phyloP scores from a whole-genome alignment of 2,329 filamentous ascomycete species.

The Nakataea oryzae region DNA sequence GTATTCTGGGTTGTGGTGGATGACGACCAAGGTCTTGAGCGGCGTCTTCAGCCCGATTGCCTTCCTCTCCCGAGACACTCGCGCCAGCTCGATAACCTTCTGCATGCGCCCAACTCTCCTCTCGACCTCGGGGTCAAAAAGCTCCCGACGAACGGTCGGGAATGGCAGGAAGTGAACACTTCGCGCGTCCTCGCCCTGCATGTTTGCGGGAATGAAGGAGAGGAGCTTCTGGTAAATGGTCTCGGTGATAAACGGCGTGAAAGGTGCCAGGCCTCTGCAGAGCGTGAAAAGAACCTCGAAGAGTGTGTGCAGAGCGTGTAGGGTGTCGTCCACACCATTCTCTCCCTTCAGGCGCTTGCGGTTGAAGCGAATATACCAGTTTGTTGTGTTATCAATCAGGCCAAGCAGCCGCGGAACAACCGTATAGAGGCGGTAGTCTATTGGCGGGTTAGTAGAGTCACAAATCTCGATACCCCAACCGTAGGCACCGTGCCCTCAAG shows the following conservation, averaged over 20 bases:
- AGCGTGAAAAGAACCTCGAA: slow-evolving; percentile 91
- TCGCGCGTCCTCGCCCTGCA: slow-evolving; percentile 58
- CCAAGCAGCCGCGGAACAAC: slow-evolving; percentile 76
- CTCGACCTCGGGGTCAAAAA: slow-evolving; percentile 81
- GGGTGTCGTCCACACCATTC: slow-evolving; percentile 73
- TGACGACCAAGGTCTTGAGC: slow-evolving; percentile 78
- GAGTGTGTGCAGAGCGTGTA: slow-evolving; percentile 84
- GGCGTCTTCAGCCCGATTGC: slow-evolving; percentile 84
- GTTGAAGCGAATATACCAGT: slow-evolving; percentile 98
- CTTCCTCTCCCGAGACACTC: slow-evolving; percentile 76
- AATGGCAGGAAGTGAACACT: slow-evolving; percentile 90
- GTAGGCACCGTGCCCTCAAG: no score
- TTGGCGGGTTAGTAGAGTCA: not conserved
- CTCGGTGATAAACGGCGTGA: slow-evolving; percentile 91
- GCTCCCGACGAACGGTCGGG: slow-evolving; percentile 77
- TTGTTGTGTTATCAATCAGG: slow-evolving; percentile 91
- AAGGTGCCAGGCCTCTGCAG: slow-evolving; percentile 79
- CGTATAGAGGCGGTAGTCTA: slow-evolving; percentile 71
- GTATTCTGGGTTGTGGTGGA: slow-evolving; percentile 74
- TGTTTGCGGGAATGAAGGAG: slow-evolving; percentile 66
- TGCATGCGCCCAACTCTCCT: slow-evolving; percentile 87
- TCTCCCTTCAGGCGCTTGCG: slow-evolving; percentile 84
- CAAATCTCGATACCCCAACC: not conserved
- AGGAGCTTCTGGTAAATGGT: slow-evolving; percentile 82
- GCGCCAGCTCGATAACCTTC: slow-evolving; percentile 82